Percentiles rank a stretch among this genome's conserved stretches.
phyloP scores from a whole-genome alignment of 2,329 filamentous ascomycete genomes.

The Talaromyces sp. region DNA sequence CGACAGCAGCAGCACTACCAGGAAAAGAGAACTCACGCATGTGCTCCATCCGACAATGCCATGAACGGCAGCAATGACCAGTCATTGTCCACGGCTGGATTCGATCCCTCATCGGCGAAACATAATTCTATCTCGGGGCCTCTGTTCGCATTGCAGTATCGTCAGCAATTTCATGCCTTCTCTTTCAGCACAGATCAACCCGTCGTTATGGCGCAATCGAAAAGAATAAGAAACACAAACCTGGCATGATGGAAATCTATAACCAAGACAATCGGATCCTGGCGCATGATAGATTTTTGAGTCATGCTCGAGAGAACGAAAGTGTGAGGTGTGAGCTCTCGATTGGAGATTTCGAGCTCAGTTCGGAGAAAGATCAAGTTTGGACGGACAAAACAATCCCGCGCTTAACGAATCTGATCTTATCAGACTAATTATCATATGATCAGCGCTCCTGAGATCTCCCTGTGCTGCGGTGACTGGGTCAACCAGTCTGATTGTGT shows the following conservation, averaged over 20 bases:
- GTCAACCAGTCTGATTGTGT: background rate
- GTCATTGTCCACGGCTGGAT: conserved; percentile 79
- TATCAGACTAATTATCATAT: background rate
- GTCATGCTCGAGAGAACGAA: conserved; percentile 26
- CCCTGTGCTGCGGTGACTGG: background rate
- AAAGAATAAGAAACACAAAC: conserved; percentile 29
- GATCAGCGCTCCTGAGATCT: background rate
- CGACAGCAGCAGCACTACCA: background rate
- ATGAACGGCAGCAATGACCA: conserved; percentile 94
- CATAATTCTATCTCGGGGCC: conserved; percentile 93
- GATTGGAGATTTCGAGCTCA: conserved; percentile 1
- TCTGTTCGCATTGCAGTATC: conserved; percentile 35
- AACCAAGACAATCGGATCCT: conserved; percentile 67
- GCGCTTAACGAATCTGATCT: conserved; percentile 6
- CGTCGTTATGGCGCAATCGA: background rate
- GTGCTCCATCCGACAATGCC: conserved; percentile 92
- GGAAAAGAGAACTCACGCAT: conserved; percentile 63
- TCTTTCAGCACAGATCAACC: background rate
- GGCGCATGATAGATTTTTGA: conserved; percentile 44
- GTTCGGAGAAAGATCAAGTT: background rate
- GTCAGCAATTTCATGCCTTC: background rate
- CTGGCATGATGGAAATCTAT: conserved; percentile 79
- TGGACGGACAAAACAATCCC: background rate
- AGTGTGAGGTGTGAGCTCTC: conserved; percentile 13
- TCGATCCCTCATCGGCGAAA: conserved; percentile 74